Evolutionary conservation across 1,139 yeast species (phyloP), one percentile per base, ranked within the genome.

Genomic region (Suhomyces coccinellae): DNA sequence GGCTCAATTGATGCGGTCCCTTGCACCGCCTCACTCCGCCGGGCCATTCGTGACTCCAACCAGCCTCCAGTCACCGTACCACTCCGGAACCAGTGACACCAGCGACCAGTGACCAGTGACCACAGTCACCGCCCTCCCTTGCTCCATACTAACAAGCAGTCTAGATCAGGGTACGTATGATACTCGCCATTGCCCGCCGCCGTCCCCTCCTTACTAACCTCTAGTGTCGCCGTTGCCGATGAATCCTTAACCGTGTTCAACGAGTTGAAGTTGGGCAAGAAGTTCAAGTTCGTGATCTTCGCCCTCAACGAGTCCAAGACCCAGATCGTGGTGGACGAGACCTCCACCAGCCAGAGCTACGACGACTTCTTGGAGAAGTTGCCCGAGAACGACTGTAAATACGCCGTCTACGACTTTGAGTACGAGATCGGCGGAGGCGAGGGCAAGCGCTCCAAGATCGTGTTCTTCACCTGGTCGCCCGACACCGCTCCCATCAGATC

Each of bases 381-480:
- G 59, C 97, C 98, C 61, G 99, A 95, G 75, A 82, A 87, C 66
- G 97, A 91, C 63, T 90, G 98, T 75, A 85, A 91, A 68, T 95
- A 93, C 67, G 99, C 99, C 50, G 83, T 95, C 51, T 93, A 90
- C 73, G 98, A 91, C 72, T 91, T 93, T 60, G 97, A 91, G 73
- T 93, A 90, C 71, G 97, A 90, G 67, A 75, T 88, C 53, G 82
- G 87, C 56, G 82, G 82, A 40, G 93, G 90, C 58, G 98, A 93
- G 72, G 99, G 99, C 66, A 89, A 89, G 79, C 87, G 95, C 78
- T 85, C 91, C 63, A 93, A 93, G 80, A 87, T 93, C 62, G 85
- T 91, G 50, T 93, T 93, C 74, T 87, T 70, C 77, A 86, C 95
- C 57, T 93, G 99, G 99, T 84, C 97, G 52, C 99, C 99, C 62